Evolutionary conservation across 352 stramenopile species (phyloP), one percentile per base, ranked within the genome.

Genomic region (Phytopythium cucurbitacearum): DNA sequence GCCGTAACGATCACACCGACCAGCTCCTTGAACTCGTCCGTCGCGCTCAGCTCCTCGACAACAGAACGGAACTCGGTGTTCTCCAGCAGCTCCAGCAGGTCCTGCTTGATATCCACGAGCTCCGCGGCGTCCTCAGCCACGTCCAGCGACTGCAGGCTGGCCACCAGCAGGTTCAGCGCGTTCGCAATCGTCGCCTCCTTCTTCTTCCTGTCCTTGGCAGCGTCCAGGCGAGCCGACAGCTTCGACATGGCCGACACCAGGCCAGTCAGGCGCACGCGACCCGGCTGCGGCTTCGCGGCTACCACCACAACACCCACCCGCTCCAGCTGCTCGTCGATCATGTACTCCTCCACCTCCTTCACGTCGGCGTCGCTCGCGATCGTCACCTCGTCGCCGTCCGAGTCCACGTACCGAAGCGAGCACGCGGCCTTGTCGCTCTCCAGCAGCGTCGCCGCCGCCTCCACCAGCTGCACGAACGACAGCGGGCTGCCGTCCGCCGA

Each of bases 231-330:
- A 40, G 68, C 59, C 40, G 69, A 67, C 8, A 85, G 59, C 62
- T 79, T 81, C 15, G 71, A 60, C 56, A 87, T 73, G 35, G 73
- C 73, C 12, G 73, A 59, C n/a, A 85, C 71, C 7, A 87, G 56
- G 3, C 65, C 69, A 21, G 57, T 67, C 36, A 87, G 58, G 28
- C 79, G 73, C 44, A 53, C 64, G 56, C 78, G 67, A 35, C 38
- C 43, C 21, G 39, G 36, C 32, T 51, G 1, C 7, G 44, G 37
- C 38, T 47, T 45, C 37, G 45, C 43, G 5, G 59, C 47, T 16
- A 56, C 55, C 38, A 83, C 67, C 9, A 60, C 15, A n/a, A 87
- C 60, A 13, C 56, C 54, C 8, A 87, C 35, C 0, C 44, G 34
- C 40, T 69, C 46, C 53, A 85, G 56, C 33, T 59, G 40, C 48